Evolutionary conservation across 345 rosid species (phyloP), one percentile per base, ranked within the genome.

Genomic region (Triadica sebifera): DNA sequence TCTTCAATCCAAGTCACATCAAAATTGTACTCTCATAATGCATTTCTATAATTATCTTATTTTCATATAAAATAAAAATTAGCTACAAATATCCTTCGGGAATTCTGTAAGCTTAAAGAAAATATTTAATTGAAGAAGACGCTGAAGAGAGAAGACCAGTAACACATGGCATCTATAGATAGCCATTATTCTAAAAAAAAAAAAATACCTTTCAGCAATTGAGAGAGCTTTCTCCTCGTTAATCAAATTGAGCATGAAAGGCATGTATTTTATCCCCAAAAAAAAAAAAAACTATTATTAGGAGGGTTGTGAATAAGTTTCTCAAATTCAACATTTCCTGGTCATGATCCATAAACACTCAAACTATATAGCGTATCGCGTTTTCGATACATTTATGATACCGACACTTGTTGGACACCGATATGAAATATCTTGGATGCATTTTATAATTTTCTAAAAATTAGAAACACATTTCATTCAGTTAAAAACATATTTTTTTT

Each of bases 271-370:
- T 74, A 95, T 89, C 99, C 99, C n/a, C n/a, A n/a, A n/a, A n/a
- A n/a, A n/a, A n/a, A 95, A 77, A 89, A 81, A 73, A 90, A 91
- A 81, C 99, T 95, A 86, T 88, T 93, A 78, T 91, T 91, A 13
- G 99, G 99, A 75, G 98, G 91, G 87, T 86, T 87, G 81, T 94
- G 92, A 78, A 95, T 85, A 78, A 89, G 66, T 84, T 88, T 93
- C 88, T 95, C 99, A 84, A 85, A 93, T 70, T 95, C 98, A 77
- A 93, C 99, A n/a, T n/a, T n/a, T n/a, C n/a, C n/a, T n/a, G n/a
- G n/a, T n/a, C n/a, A n/a, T n/a, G n/a, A n/a, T n/a, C n/a, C n/a
- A n/a, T n/a, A n/a, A n/a, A n/a, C n/a, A n/a, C n/a, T n/a, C n/a
- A n/a, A n/a, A n/a, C n/a, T n/a, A n/a, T n/a, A n/a, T n/a, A n/a